Evolutionary conservation across 2,329 filamentous ascomycete species (phyloP).

Genomic region (Fusarium beomiforme): DNA sequence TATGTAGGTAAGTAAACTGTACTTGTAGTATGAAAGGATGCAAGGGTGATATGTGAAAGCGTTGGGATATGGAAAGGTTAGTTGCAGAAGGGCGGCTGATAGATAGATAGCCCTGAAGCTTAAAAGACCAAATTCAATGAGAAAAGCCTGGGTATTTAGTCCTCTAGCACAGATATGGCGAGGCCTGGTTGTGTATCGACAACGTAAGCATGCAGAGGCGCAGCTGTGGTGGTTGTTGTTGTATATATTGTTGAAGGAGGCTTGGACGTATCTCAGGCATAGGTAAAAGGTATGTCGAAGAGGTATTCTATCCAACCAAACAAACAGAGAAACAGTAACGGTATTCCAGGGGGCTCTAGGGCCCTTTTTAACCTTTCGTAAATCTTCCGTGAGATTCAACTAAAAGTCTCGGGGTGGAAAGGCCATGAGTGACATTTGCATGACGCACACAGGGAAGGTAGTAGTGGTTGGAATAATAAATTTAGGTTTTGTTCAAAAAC

Average conservation of each 20-base stretch:
- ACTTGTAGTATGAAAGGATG: background rate
- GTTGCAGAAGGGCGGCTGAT: background rate
- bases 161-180: conserved; percentile 27
- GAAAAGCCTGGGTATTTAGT: conserved; percentile 30
- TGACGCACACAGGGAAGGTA: conserved; percentile 26
- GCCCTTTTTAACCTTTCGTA: conserved; percentile 30
- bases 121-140: conserved; percentile 9
- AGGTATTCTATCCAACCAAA: conserved; percentile 31
- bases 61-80: background rate
- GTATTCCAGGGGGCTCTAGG: conserved; percentile 7
- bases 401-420: conserved; percentile 7
- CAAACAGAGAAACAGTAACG: conserved; percentile 5
- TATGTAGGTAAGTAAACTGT: background rate
- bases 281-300: conserved; percentile 1
- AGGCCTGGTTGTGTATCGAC: conserved; percentile 35
- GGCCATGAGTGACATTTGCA: conserved; percentile 29
- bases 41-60: background rate
- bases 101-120: conserved; percentile 15
- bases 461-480: conserved; percentile 3
- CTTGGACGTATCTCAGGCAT: conserved; percentile 35
- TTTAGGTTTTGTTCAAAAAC: conserved; percentile 7
- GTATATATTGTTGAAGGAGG: conserved; percentile 26
- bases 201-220: conserved; percentile 37
- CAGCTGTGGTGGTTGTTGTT: conserved; percentile 19
- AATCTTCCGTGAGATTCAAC: conserved; percentile 18